Base-by-base conservation (phyloP, 805 yeast species). In the Yarrowia phangngaensis region DNA sequence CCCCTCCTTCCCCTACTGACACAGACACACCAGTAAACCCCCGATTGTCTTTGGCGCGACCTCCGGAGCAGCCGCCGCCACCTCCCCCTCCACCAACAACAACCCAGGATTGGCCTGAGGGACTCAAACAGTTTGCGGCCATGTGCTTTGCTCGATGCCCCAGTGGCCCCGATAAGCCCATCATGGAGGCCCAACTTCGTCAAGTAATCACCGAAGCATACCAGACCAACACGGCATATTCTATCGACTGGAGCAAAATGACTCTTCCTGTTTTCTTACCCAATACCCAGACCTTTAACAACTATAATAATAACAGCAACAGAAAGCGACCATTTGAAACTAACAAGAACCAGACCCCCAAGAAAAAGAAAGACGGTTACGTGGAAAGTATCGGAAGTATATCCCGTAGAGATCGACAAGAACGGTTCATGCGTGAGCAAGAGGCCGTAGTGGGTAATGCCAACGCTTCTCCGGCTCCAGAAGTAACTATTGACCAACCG, bases 221-320 rank as follows among this genome's bases (percentile, higher is more conserved):
- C 13, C 62, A 64, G 2, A 64, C 68, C 36, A 64, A 65, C 16
- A 69, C 68, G 30, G 55, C 80, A 3, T 69, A 72, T 64, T 54
- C 62, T 0, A 78, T 75, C 53, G 72, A 78, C 52, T 82, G 88
- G 88, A 59, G 56, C 3, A 54, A 38, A 8, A 79, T 76, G 58
- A 61, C 63, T 22, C 54, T 81, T 5, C 86, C 86, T 1, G 54
- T 72, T 36, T 56, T 36, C 13, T 27, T 36, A 35, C 29, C 23
- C 24, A 7, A 29, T 14, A 20, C n/a, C 23, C 22, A 29, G 19
- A 40, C 23, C 11, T 8, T 9, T 14, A 17, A 29, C 47, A n/a
- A n/a, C 14, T 13, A n/a, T 13, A 19, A 26, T 11, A 20, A 13
- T 22, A 11, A 3, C 32, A 19, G 7, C 33, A 38, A 27, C 33